These are phyloP conservation scores for Quercus suber DNA, from an alignment of 306 rosid species.

Conservation along the genomic window DNA sequence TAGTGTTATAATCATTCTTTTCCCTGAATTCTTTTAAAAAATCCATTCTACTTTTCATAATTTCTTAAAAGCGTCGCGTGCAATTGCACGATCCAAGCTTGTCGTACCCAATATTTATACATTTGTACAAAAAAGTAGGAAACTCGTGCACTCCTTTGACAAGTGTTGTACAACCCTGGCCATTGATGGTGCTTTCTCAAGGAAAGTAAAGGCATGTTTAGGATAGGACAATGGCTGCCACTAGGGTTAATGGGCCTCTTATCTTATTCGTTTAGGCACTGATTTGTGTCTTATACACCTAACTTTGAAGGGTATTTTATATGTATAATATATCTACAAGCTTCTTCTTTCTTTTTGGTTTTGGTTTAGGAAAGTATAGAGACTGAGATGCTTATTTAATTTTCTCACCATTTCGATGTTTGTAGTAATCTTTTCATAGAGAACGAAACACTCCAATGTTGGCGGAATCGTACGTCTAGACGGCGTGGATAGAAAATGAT, in stretches of 20 bases:
- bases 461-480: neutral
- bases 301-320: constrained; percentile 5
- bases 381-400: neutral
- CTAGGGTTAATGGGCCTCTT: constrained; percentile 19
- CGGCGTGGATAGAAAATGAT: neutral
- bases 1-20: constrained; percentile 4
- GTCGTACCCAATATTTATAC: constrained; percentile 19
- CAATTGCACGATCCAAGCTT: constrained; percentile 27
- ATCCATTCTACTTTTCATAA: neutral
- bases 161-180: constrained; percentile 7
- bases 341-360: neutral
- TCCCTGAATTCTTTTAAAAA: neutral
- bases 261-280: constrained; percentile 25
- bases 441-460: neutral
- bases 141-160: constrained; percentile 8
- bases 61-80: constrained; percentile 27
- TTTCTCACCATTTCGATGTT: neutral
- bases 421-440: neutral
- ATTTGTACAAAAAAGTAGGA: constrained; percentile 11
- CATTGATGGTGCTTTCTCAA: constrained; percentile 16
- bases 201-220: constrained; percentile 19
- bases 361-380: neutral
- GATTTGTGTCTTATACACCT: constrained; percentile 10
- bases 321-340: neutral
- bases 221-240: constrained; percentile 38